phyloP scores from a whole-genome alignment of 768 basidiomycete species.

The Candolleomyces efflorescens region DNA sequence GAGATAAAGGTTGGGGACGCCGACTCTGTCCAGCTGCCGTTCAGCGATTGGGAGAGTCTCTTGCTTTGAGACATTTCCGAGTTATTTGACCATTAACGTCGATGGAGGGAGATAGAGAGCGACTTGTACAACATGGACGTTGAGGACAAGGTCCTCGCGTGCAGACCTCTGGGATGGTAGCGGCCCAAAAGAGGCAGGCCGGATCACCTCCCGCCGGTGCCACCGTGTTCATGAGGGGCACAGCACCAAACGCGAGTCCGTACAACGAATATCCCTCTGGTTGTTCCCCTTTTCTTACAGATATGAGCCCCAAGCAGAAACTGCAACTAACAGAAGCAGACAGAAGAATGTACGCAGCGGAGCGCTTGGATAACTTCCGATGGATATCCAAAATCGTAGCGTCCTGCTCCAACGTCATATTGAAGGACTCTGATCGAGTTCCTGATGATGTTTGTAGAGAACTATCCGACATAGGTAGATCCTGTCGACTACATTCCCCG shows the following conservation, averaged over 20 bases:
- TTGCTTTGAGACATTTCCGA: conserved; percentile 30
- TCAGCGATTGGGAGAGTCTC: conserved; percentile 35
- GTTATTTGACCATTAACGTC: conserved; percentile 6
- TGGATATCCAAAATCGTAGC: conserved; percentile 47
- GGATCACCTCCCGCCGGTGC: neutral
- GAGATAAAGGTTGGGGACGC: conserved; percentile 12
- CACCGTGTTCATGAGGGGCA: neutral
- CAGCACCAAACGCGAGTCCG: no score
- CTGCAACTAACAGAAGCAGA: conserved; percentile 34
- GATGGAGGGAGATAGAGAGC: neutral
- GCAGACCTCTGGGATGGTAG: neutral
- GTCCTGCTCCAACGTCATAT: conserved; percentile 37
- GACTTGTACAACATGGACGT: neutral
- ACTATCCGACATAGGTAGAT: conserved; percentile 41
- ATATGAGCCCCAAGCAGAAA: neutral
- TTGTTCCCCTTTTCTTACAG: no score
- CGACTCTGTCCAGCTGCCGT: conserved; percentile 28
- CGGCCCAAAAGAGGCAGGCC: neutral
- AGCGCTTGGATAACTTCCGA: conserved; percentile 53
- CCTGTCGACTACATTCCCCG: neutral
- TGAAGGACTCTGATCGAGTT: conserved; percentile 38
- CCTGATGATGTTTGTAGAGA: conserved; percentile 31
- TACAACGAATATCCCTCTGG: no score
- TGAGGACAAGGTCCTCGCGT: neutral
- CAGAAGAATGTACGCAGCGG: conserved; percentile 46